Percentiles rank a stretch among this genome's conserved stretches.
Conservation (phyloP, 306 rosid species). For the Acacia acuminata region DNA sequence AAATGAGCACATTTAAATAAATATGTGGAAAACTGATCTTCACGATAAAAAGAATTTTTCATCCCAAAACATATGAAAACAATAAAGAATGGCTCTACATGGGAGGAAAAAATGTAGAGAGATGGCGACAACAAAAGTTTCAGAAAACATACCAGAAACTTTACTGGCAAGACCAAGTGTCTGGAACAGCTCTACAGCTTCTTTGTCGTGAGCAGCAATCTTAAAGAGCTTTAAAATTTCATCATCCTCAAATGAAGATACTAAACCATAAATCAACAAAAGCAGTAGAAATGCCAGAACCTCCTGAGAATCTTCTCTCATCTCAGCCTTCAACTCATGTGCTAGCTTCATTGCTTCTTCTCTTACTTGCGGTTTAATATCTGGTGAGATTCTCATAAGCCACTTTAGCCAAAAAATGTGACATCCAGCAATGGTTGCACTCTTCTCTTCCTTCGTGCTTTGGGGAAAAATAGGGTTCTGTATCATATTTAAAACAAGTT, state of each 20-base stretch:
- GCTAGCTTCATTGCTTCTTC: slow-evolving; percentile 57
- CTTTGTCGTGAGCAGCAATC: slow-evolving; percentile 41
- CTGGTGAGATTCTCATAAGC: slow-evolving; percentile 45
- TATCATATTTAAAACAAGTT: slow-evolving; percentile 50
- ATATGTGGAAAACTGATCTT: background rate
- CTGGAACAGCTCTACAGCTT: slow-evolving; percentile 41
- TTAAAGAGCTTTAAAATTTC: slow-evolving; percentile 55
- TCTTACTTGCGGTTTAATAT: slow-evolving; percentile 39
- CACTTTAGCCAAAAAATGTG: slow-evolving; percentile 38
- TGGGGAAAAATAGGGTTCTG: slow-evolving; percentile 30
- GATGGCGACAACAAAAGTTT: background rate
- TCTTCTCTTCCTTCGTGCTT: slow-evolving; percentile 25
- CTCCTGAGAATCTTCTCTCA: slow-evolving; percentile 39
- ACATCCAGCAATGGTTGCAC: slow-evolving; percentile 19
- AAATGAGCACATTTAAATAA: background rate
- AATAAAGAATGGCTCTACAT: background rate
- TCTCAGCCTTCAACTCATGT: slow-evolving; percentile 42
- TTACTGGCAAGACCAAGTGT: slow-evolving; percentile 45
- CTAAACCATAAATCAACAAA: slow-evolving; percentile 45
- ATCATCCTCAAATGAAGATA: slow-evolving; percentile 36
- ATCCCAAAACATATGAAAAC: background rate
- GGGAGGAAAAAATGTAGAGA: too few species aligned
- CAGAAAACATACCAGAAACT: slow-evolving; percentile 48
- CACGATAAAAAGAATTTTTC: slow-evolving; percentile 1
- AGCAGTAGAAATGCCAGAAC: slow-evolving; percentile 56